These are phyloP conservation scores for Ogataea siamensis DNA, from an alignment of 805 yeast species.

Conservation along the genomic window DNA sequence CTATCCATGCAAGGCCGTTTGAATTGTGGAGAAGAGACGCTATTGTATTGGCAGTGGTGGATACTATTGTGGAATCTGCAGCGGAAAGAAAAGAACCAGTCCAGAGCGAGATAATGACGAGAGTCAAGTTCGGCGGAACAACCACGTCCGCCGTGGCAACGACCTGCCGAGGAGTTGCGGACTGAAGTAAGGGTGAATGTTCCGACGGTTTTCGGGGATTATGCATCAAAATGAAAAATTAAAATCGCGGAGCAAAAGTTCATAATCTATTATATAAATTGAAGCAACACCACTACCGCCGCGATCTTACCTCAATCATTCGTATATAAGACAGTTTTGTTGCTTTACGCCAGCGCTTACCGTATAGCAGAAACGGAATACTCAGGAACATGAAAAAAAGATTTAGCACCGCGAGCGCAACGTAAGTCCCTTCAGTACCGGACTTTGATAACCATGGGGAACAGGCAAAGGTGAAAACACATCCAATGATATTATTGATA, in stretches of 20 bases:
- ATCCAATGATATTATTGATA: constrained; percentile 61
- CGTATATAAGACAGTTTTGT: constrained; percentile 51
- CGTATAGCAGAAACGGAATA: constrained; percentile 56
- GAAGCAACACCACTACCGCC: neutral
- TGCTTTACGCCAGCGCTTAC: constrained; percentile 54
- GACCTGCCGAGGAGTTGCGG: neutral
- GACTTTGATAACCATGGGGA: constrained; percentile 57
- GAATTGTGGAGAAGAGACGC: constrained; percentile 58
- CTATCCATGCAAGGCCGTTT: constrained; percentile 62
- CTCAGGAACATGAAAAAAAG: constrained; percentile 52
- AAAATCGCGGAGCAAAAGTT: neutral
- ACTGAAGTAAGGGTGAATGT: constrained; percentile 6
- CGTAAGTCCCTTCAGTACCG: constrained; percentile 59
- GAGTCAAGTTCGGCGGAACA: constrained; percentile 10
- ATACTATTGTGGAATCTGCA: constrained; percentile 58
- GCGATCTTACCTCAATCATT: constrained; percentile 43
- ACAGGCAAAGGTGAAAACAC: constrained; percentile 65
- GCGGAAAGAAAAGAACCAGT: constrained; percentile 50
- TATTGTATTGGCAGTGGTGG: constrained; percentile 56
- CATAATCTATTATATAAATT: neutral
- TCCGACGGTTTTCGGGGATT: constrained; percentile 12
- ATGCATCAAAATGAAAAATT: constrained; percentile 1
- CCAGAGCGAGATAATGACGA: constrained; percentile 38
- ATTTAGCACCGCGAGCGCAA: constrained; percentile 58
- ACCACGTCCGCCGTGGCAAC: neutral